Base-by-base conservation (phyloP, 495 filamentous ascomycete species). In the Glarea lozoyensis region DNA sequence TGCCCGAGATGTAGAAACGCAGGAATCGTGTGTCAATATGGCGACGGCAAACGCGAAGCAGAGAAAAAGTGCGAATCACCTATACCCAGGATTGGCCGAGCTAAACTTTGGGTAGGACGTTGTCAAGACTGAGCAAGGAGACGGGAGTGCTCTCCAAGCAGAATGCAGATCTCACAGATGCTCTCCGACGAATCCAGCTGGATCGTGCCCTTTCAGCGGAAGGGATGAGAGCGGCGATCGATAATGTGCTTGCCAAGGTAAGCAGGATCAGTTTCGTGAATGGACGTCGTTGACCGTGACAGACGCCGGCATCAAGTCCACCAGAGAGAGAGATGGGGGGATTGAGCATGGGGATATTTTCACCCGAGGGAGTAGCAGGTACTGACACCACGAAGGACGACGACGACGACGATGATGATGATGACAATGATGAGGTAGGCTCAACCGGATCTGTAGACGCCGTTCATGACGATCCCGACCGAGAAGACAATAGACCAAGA, bases 391-490 rank as follows among this genome's bases (percentile, higher is more conserved):
- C 47, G 2, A 60, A 61, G 3, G 58, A 47, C 37, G 60, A 55
- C 33, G 46, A 54, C 3, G 63, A 52, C 25, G 55, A 58, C 6
- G 64, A 63, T 17, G 68, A 70, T 32, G 59, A 68, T 4, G 55
- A 46, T 49, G 55, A 10, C 3, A 57, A 59, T 25, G 79, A 73
- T 2, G 78, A 75, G 3, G 68, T 75, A 30, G 78, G 78, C 9
- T 84, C 80, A 1, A 68, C 72, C 2, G 74, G 73, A 19, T 76
- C 74, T 10, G 59, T 78, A 17, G 80, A 82, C 48, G 62, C 67
- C 10, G 67, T 81, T n/a, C 63, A 75, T 31, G 74, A 82, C 52
- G 80, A 84, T 36, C 52, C 73, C 11, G 78, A 78, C 49, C 66
- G 66, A 19, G 72, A 53, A 21, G 64, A 70, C 46, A 58, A 66